A percentile compares a stretch with the other conserved stretches of the same genome.
phyloP scores from a whole-genome alignment of 208 protist species.

The Kentomonas sorsogonicus region DNA sequence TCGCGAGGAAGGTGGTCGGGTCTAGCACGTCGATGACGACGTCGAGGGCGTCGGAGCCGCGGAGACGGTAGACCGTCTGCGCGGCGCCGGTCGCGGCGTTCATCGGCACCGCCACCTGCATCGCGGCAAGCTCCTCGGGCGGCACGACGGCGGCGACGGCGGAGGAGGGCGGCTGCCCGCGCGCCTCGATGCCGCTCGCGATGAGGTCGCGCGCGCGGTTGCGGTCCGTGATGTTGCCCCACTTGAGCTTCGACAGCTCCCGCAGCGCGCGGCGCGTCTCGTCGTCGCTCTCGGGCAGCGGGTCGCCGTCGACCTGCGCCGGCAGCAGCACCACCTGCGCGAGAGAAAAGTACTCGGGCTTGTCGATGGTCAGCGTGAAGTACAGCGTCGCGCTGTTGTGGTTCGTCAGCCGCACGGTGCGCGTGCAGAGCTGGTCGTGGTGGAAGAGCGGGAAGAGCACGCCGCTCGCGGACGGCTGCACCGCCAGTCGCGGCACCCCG shows the following conservation, averaged over 20 bases:
- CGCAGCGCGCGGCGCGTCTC: constrained; percentile 10
- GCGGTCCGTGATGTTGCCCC: no score
- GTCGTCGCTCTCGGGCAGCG: constrained; percentile 32
- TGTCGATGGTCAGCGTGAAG: constrained; percentile 42
- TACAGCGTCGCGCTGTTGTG: constrained; percentile 62
- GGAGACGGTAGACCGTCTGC: no score
- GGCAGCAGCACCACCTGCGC: constrained; percentile 21
- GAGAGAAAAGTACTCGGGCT: constrained; percentile 21
- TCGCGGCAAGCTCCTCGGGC: no score
- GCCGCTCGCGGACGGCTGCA: constrained; percentile 58
- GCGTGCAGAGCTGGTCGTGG: constrained; percentile 24
- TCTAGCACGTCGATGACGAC: no score
- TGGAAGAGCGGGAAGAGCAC: constrained; percentile 42
- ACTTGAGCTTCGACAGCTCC: constrained; percentile 20
- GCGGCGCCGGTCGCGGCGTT: no score
- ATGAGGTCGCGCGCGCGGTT: no score
- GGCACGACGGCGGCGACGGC: no score
- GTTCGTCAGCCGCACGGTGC: constrained; percentile 74
- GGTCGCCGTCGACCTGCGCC: constrained; percentile 28
- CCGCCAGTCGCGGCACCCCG: constrained; percentile 52
- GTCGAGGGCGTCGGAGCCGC: no score
- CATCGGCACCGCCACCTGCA: no score
- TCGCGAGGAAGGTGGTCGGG: no score
- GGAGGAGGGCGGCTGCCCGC: no score
- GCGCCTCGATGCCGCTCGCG: no score